These are phyloP conservation scores for Ceratocystiopsis brevicomis DNA, from an alignment of 2,329 filamentous ascomycete species.

Conservation along the genomic window DNA sequence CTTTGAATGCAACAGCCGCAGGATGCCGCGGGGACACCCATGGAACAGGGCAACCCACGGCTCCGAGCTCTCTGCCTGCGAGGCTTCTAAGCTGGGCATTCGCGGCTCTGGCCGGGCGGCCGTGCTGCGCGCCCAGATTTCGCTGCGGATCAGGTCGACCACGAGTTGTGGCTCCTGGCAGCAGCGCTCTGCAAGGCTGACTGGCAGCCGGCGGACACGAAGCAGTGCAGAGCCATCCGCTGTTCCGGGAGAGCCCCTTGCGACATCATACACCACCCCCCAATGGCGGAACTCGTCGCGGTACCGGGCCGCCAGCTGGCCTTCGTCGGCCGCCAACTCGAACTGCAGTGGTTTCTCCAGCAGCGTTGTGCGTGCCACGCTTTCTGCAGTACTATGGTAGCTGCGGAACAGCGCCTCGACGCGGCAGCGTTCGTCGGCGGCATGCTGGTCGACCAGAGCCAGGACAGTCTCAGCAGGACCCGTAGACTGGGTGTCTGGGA, in stretches of 20 bases:
- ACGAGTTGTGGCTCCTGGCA: slow-evolving; percentile 50
- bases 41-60: slow-evolving; percentile 45
- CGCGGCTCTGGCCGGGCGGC: slow-evolving; percentile 18
- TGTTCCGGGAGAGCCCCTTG: no score
- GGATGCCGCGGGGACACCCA: slow-evolving; percentile 52
- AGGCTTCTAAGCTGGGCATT: not conserved
- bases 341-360: slow-evolving; percentile 42
- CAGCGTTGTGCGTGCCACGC: slow-evolving; percentile 13
- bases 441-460: slow-evolving; percentile 79
- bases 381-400: slow-evolving; percentile 23
- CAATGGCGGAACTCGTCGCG: slow-evolving; percentile 44
- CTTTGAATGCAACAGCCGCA: slow-evolving; percentile 59
- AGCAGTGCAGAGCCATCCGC: slow-evolving; percentile 15
- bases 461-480: slow-evolving; percentile 23
- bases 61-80: not conserved
- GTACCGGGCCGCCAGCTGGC: slow-evolving; percentile 33
- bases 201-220: slow-evolving; percentile 42
- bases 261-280: slow-evolving; percentile 48
- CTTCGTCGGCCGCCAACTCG: slow-evolving; percentile 43
- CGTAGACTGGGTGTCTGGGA: not conserved
- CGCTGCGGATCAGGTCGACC: slow-evolving; percentile 53
- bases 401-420: slow-evolving; percentile 50
- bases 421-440: slow-evolving; percentile 72
- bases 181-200: slow-evolving; percentile 58
- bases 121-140: slow-evolving; percentile 45